A percentile compares a stretch with the other conserved stretches of the same genome.
Conservation (phyloP, 805 yeast species). For the Candida tammaniensis region DNA sequence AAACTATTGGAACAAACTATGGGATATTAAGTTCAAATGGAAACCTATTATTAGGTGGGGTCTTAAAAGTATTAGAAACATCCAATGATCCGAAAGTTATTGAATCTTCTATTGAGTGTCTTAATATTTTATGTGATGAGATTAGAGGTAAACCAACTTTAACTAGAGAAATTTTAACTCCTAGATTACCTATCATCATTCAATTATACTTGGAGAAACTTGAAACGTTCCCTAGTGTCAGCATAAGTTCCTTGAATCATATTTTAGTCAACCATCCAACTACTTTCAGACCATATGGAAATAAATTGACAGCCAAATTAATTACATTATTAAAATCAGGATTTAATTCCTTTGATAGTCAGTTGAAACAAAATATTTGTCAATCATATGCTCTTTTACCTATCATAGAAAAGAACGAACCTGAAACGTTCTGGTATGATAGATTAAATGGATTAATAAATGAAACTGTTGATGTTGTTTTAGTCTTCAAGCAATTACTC, state of each 20-base stretch:
- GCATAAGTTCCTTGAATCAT: slow-evolving; percentile 31
- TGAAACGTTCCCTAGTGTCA: slow-evolving; percentile 27
- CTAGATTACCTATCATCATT: slow-evolving; percentile 66
- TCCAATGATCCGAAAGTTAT: slow-evolving; percentile 32
- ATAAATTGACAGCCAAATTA: slow-evolving; percentile 53
- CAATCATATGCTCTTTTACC: slow-evolving; percentile 55
- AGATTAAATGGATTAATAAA: slow-evolving; percentile 47
- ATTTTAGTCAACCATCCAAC: slow-evolving; percentile 63
- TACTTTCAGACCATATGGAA: slow-evolving; percentile 76
- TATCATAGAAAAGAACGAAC: slow-evolving; percentile 52
- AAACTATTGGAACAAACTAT: slow-evolving; percentile 40
- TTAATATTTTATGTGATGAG: slow-evolving; percentile 40
- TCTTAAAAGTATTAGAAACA: slow-evolving; percentile 41
- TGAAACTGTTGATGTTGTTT: slow-evolving; percentile 54
- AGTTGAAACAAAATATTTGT: slow-evolving; percentile 41
- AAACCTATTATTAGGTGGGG: slow-evolving; percentile 32
- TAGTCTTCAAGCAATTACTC: slow-evolving; percentile 58
- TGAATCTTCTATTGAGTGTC: slow-evolving; percentile 36
- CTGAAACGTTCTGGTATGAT: slow-evolving; percentile 43
- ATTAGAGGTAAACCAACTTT: slow-evolving; percentile 80
- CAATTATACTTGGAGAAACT: slow-evolving; percentile 46
- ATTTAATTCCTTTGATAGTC: slow-evolving; percentile 25
- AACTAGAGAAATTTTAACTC: slow-evolving; percentile 79
- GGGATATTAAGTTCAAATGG: slow-evolving; percentile 42
- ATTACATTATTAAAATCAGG: slow-evolving; percentile 29